Evolutionary conservation across 2,329 filamentous ascomycete species (phyloP).

Genomic region (Uncinocarpus reesii): DNA sequence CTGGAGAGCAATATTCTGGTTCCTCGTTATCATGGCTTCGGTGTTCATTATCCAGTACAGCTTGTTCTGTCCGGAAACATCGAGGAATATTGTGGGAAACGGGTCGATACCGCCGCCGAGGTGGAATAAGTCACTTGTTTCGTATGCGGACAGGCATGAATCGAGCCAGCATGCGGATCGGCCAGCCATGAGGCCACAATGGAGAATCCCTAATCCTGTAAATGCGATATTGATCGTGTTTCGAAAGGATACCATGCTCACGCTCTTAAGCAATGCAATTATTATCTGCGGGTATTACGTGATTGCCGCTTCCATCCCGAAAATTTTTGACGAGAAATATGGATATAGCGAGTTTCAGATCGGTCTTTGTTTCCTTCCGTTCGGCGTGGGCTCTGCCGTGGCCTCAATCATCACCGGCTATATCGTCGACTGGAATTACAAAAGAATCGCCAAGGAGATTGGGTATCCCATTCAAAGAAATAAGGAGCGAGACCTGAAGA

Average conservation of each 20-base stretch:
- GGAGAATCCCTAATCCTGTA: constrained; percentile 31
- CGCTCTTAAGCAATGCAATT: constrained; percentile 32
- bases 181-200: constrained; percentile 9
- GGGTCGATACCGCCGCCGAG: constrained; percentile 24
- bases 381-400: constrained; percentile 17
- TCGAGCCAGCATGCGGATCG: not conserved
- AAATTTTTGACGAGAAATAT: constrained; percentile 39
- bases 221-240: constrained; percentile 29
- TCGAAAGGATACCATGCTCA: constrained; percentile 29
- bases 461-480: constrained; percentile 53
- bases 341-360: constrained; percentile 41
- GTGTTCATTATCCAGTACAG: constrained; percentile 46
- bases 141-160: constrained; percentile 20
- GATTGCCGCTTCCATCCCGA: constrained; percentile 38
- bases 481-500: constrained; percentile 42
- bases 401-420: constrained; percentile 40
- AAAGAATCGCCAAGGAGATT: constrained; percentile 51
- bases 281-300: constrained; percentile 43
- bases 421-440: constrained; percentile 62
- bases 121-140: constrained; percentile 16
- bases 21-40: constrained; percentile 46
- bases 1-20: constrained; percentile 63
- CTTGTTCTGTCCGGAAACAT: constrained; percentile 47
- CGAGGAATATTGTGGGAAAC: constrained; percentile 31
- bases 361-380: constrained; percentile 29